These are phyloP conservation scores for Coniophora puteana DNA, from an alignment of 1,284 basidiomycete genomes.

Conservation along the genomic window DNA sequence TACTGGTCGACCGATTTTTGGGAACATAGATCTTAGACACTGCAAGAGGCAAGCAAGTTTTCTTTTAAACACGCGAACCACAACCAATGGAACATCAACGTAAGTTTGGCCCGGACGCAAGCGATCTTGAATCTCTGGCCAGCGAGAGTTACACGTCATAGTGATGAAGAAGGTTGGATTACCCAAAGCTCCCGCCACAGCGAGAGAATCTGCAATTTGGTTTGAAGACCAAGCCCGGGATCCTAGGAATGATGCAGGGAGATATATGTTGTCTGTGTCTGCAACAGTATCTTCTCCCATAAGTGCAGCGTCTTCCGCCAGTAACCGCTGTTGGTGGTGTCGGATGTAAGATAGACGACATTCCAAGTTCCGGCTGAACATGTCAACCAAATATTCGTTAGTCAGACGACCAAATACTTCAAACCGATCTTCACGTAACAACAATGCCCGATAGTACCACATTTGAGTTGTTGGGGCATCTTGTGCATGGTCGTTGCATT, in stretches of 20 bases:
- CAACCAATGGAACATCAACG: slow-evolving; percentile 30
- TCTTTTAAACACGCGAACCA: slow-evolving; percentile 30
- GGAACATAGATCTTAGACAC: slow-evolving; percentile 22
- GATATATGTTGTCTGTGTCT: slow-evolving; percentile 22
- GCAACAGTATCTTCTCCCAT: slow-evolving; percentile 15
- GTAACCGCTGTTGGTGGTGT: slow-evolving; percentile 23
- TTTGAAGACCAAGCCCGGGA: slow-evolving; percentile 28
- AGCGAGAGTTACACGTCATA: slow-evolving; percentile 35
- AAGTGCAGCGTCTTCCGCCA: slow-evolving; percentile 14
- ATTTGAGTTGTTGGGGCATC: slow-evolving; percentile 17
- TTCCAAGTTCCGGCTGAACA: slow-evolving; percentile 31
- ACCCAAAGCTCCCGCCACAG: slow-evolving; percentile 26
- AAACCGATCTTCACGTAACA: slow-evolving; percentile 25
- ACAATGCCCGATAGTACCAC: slow-evolving; percentile 22
- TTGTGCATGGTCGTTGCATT: neutral
- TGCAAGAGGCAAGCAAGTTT: slow-evolving; percentile 20
- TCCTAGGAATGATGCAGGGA: slow-evolving; percentile 32
- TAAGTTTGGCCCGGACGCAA: slow-evolving; percentile 27
- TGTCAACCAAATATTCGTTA: slow-evolving; percentile 34
- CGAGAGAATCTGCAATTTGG: slow-evolving; percentile 32
- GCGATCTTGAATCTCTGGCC: slow-evolving; percentile 31
- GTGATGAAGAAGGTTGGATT: slow-evolving; percentile 35
- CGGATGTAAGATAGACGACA: slow-evolving; percentile 28
- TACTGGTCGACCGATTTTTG: slow-evolving; percentile 13
- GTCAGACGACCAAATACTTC: slow-evolving; percentile 28